phyloP scores from a whole-genome alignment of 768 basidiomycete genomes.

The Leccinum barrowsii region DNA sequence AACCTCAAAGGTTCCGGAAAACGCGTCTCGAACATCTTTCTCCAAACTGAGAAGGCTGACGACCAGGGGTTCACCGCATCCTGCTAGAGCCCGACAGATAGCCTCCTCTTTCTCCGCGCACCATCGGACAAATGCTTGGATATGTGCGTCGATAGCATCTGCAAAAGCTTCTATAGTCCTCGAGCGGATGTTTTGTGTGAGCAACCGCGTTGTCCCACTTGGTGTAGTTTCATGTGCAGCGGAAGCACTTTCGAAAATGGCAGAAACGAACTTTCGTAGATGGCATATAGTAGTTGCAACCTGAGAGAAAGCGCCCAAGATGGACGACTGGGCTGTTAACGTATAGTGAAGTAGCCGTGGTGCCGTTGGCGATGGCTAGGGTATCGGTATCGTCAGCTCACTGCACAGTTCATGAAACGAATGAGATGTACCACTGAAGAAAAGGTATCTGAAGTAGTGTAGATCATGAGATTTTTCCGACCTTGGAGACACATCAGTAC shows the following conservation, averaged over 20 bases:
- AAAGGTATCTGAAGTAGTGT: constrained; percentile 29
- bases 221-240: constrained; percentile 17
- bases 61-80: constrained; percentile 38
- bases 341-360: constrained; percentile 68
- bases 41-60: constrained; percentile 68
- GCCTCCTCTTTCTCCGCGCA: constrained; percentile 66
- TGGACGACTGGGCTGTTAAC: constrained; percentile 60
- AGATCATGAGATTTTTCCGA: constrained; percentile 55
- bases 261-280: constrained; percentile 57
- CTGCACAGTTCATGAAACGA: neutral
- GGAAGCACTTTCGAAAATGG: constrained; percentile 40
- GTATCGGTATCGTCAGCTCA: constrained; percentile 1
- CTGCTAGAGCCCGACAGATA: constrained; percentile 57
- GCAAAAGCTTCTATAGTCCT: constrained; percentile 80
- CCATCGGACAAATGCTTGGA: constrained; percentile 62
- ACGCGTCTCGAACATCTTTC: constrained; percentile 53
- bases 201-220: constrained; percentile 20
- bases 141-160: constrained; percentile 63
- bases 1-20: constrained; percentile 55
- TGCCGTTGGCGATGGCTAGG: constrained; percentile 46
- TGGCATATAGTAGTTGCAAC: constrained; percentile 59
- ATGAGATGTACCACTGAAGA: constrained; percentile 31
- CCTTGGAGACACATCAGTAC: constrained; percentile 76
- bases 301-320: constrained; percentile 55
- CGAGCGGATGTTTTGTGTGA: constrained; percentile 32